These are phyloP conservation scores for Acrocalymma vagum DNA, from an alignment of 2,329 filamentous ascomycete genomes.

Conservation along the genomic window DNA sequence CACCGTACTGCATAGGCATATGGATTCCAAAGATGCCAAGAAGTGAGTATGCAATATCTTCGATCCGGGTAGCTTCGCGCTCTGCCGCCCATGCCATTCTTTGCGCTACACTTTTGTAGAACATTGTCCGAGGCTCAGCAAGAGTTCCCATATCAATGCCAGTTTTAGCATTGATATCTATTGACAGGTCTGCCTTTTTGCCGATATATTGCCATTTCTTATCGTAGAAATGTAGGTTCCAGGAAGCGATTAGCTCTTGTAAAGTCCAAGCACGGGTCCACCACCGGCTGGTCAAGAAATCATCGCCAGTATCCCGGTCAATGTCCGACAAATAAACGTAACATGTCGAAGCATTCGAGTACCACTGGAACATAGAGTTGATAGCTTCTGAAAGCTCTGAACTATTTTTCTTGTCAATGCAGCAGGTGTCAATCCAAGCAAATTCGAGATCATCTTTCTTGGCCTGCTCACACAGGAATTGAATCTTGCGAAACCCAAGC, in stretches of 20 bases:
- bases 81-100: constrained; percentile 22
- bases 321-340: constrained; percentile 13
- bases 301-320: too few relatives aligned
- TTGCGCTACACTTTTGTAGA: constrained; percentile 4
- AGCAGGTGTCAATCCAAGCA: constrained; percentile 18
- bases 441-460: constrained; percentile 1
- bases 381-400: constrained; percentile 10
- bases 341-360: constrained; percentile 8
- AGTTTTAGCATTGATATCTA: background rate
- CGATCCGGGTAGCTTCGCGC: constrained; percentile 17
- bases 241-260: constrained; percentile 17
- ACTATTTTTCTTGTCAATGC: constrained; percentile 14
- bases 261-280: constrained; percentile 16
- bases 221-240: constrained; percentile 12
- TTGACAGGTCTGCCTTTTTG: constrained; percentile 3
- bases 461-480: constrained; percentile 5
- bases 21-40: constrained; percentile 25
- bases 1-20: constrained; percentile 19
- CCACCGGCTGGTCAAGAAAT: constrained; percentile 10
- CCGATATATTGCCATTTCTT: constrained; percentile 5
- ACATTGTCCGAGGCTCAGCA: background rate
- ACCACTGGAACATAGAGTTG: constrained; percentile 19
- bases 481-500: constrained; percentile 10
- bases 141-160: constrained; percentile 3
- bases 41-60: constrained; percentile 24